phyloP scores from a whole-genome alignment of 805 yeast species.

The Kazachstania kunashirensis region DNA sequence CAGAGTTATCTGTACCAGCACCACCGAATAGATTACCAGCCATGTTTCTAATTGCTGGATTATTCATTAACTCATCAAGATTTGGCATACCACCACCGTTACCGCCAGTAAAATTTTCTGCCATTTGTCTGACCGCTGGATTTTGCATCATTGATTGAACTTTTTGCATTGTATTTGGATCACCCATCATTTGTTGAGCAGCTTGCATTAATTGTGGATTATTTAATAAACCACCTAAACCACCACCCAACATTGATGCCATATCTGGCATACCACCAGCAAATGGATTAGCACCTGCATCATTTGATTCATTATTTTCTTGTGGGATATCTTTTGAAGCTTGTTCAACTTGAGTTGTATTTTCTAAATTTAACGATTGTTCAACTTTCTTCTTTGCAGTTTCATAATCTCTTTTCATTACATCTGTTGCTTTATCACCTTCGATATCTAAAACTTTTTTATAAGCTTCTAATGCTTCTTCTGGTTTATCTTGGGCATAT shows the following conservation, averaged over 20 bases:
- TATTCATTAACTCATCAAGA: slow-evolving; percentile 63
- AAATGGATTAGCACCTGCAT: slow-evolving; percentile 16
- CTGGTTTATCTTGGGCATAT: slow-evolving; percentile 88
- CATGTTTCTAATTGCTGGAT: slow-evolving; percentile 67
- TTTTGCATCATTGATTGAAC: slow-evolving; percentile 64
- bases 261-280: slow-evolving; percentile 6
- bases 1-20: slow-evolving; percentile 30
- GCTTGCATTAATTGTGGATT: slow-evolving; percentile 90
- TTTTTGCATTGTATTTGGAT: slow-evolving; percentile 66
- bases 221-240: slow-evolving; percentile 62
- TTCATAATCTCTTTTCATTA: slow-evolving; percentile 88
- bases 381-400: slow-evolving; percentile 84
- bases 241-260: slow-evolving; percentile 35
- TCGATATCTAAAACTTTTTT: slow-evolving; percentile 78
- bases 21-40: slow-evolving; percentile 65
- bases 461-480: slow-evolving; percentile 85
- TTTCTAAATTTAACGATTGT: slow-evolving; percentile 48
- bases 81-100: slow-evolving; percentile 43
- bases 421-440: slow-evolving; percentile 74
- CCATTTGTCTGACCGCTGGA: slow-evolving; percentile 79
- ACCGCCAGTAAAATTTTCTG: slow-evolving; percentile 62
- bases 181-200: slow-evolving; percentile 79
- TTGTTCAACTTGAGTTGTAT: slow-evolving; percentile 9
- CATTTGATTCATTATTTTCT: slow-evolving; percentile 13
- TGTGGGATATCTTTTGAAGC: neutral